These are phyloP conservation scores for Afroboletus lepidellus DNA, from an alignment of 1,284 basidiomycete genomes.

Conservation along the genomic window DNA sequence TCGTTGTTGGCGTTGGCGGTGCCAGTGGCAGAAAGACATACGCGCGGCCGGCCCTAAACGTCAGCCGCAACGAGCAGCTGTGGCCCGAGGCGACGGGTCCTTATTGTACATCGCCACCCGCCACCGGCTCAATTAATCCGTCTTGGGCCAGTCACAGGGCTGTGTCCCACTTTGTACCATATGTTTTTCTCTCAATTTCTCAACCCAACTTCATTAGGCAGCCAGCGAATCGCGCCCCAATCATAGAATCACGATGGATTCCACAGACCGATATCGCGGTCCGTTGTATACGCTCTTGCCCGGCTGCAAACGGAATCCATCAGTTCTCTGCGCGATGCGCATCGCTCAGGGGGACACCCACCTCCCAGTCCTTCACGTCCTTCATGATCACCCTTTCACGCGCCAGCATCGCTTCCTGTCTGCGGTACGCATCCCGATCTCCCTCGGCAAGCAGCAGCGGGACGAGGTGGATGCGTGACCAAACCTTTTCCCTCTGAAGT, in stretches of 20 bases:
- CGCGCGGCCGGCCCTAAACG: conserved; percentile 25
- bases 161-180: conserved; percentile 17
- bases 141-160: conserved; percentile 13
- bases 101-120: conserved; percentile 36
- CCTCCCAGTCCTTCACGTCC: conserved; percentile 93
- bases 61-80: neutral
- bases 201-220: conserved; percentile 12
- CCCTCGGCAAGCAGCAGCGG: conserved; percentile 91
- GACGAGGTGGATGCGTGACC: conserved; percentile 95
- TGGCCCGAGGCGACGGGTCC: conserved; percentile 14
- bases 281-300: conserved; percentile 88
- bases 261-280: conserved; percentile 70
- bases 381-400: conserved; percentile 95
- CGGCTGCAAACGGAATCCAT: conserved; percentile 43
- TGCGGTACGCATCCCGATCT: conserved; percentile 87
- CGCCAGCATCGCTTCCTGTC: conserved; percentile 74
- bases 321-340: conserved; percentile 29
- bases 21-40: conserved; percentile 1
- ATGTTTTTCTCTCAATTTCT: conserved; percentile 13
- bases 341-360: conserved; percentile 41
- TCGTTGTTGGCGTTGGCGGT: conserved; percentile 10
- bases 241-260: conserved; percentile 60
- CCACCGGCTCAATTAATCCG: conserved; percentile 32
- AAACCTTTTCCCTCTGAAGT: conserved; percentile 88
- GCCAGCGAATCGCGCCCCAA: conserved; percentile 19